Evolutionary conservation across 106 monocot genomes (phyloP).

Genomic region (Agapanthus africanus): DNA sequence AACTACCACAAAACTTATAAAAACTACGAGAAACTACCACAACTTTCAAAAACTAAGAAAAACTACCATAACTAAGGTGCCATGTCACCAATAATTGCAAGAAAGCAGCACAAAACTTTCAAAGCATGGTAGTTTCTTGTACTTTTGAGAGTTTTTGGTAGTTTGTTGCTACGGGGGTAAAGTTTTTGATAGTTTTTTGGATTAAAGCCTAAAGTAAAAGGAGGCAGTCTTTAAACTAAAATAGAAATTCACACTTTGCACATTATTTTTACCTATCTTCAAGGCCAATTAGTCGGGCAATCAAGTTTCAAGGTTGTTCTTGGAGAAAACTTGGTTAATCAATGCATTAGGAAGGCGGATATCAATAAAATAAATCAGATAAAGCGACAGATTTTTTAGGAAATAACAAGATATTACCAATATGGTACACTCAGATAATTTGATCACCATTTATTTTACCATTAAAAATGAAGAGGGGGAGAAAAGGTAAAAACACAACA

Average conservation of each 20-base stretch:
- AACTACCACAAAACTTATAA: too few relatives aligned
- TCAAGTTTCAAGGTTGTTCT: not conserved
- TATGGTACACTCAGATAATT: not conserved
- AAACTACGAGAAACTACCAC: too few relatives aligned
- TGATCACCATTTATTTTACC: not conserved
- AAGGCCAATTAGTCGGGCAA: not conserved
- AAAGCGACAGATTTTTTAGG: not conserved
- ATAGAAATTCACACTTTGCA: not conserved
- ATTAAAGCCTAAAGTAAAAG: not conserved
- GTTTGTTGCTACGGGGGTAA: too few relatives aligned
- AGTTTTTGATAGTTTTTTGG: too few relatives aligned
- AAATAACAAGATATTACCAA: not conserved
- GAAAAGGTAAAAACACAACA: not conserved
- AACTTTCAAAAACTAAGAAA: too few relatives aligned
- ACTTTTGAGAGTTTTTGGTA: too few relatives aligned
- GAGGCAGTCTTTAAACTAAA: not conserved
- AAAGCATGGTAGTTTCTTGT: too few relatives aligned
- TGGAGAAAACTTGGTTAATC: not conserved
- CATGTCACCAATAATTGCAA: too few relatives aligned
- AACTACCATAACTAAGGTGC: too few relatives aligned
- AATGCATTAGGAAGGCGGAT: not conserved
- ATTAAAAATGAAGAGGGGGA: not conserved
- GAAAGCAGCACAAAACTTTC: too few relatives aligned
- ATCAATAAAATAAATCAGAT: not conserved
- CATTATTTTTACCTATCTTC: too few relatives aligned